Conservation (phyloP, 495 filamentous ascomycete species). For the Talaromyces borbonicus region DNA sequence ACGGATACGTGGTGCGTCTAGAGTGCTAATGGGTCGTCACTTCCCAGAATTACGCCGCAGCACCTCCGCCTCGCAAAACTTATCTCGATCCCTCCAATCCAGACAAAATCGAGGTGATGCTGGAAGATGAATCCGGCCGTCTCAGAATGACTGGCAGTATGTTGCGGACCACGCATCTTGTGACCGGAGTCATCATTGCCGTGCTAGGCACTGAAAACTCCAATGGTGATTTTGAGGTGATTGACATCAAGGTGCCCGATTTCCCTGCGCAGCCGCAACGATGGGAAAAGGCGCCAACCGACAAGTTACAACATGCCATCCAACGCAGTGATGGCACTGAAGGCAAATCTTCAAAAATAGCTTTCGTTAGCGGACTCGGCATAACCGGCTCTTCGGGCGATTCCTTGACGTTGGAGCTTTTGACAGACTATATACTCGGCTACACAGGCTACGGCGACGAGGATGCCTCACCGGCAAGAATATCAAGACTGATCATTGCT, state of each 20-base stretch:
- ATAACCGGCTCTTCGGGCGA: conserved; percentile 69
- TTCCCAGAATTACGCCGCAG: conserved; percentile 71
- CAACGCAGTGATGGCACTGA: conserved; percentile 20
- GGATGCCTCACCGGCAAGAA: conserved; percentile 39
- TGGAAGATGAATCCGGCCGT: conserved; percentile 96
- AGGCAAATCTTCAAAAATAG: conserved; percentile 53
- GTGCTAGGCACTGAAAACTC: conserved; percentile 87
- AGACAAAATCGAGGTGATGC: conserved; percentile 55
- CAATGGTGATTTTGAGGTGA: conserved; percentile 85
- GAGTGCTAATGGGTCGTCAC: background rate
- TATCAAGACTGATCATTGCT: conserved; percentile 80
- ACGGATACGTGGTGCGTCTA: conserved; percentile 2
- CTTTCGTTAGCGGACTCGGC: conserved; percentile 77
- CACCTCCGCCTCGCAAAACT: conserved; percentile 68
- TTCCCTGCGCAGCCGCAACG: conserved; percentile 69
- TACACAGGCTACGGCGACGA: conserved; percentile 56
- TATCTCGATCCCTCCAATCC: conserved; percentile 47
- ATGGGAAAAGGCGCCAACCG: conserved; percentile 47
- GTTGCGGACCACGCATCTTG: conserved; percentile 56
- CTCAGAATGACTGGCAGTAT: conserved; percentile 63
- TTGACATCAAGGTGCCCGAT: conserved; percentile 82
- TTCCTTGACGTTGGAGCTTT: conserved; percentile 59
- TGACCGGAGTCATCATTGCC: conserved; percentile 86
- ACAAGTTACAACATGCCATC: conserved; percentile 33
- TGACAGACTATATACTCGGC: conserved; percentile 81